phyloP scores from a whole-genome alignment of 2,329 filamentous ascomycete species.

The Phialemonium atrogriseum region DNA sequence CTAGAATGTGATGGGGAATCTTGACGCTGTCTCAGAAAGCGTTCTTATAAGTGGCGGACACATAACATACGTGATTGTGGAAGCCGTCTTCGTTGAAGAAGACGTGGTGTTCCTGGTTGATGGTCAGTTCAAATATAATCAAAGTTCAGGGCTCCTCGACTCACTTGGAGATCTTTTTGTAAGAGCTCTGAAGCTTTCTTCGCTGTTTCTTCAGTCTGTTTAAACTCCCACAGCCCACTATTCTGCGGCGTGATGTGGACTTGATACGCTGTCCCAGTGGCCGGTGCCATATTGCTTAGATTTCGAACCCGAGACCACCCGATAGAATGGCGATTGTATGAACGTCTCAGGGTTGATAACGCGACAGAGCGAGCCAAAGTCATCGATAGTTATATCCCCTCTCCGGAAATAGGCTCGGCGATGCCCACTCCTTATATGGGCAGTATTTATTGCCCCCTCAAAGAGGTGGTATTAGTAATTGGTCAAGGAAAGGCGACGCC shows the following conservation, averaged over 20 bases:
- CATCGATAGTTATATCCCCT: too few relatives aligned
- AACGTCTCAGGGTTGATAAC: too few relatives aligned
- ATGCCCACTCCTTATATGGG: too few relatives aligned
- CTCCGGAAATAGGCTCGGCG: too few relatives aligned
- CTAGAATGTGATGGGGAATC: conserved; percentile 67
- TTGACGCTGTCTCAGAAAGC: conserved; percentile 12
- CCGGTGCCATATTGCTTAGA: conserved; percentile 3
- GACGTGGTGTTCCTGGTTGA: conserved; percentile 53
- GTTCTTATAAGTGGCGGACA: neutral
- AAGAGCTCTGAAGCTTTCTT: conserved; percentile 57
- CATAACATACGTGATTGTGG: conserved; percentile 66
- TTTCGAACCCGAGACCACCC: too few relatives aligned
- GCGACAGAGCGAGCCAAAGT: too few relatives aligned
- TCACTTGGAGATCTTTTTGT: conserved; percentile 63
- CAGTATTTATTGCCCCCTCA: too few relatives aligned
- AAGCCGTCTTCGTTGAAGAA: conserved; percentile 71
- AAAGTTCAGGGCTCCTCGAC: conserved; percentile 3
- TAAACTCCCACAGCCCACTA: conserved; percentile 38
- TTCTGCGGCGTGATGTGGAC: conserved; percentile 40
- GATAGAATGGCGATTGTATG: too few relatives aligned
- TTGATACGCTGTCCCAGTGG: conserved; percentile 19
- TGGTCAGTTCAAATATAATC: conserved; percentile 4
- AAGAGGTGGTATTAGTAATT: too few relatives aligned
- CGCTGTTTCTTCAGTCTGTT: conserved; percentile 51
- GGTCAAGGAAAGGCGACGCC: too few relatives aligned